These are phyloP conservation scores for Coprinopsis cinerea DNA, from an alignment of 768 basidiomycete species.

Conservation along the genomic window DNA sequence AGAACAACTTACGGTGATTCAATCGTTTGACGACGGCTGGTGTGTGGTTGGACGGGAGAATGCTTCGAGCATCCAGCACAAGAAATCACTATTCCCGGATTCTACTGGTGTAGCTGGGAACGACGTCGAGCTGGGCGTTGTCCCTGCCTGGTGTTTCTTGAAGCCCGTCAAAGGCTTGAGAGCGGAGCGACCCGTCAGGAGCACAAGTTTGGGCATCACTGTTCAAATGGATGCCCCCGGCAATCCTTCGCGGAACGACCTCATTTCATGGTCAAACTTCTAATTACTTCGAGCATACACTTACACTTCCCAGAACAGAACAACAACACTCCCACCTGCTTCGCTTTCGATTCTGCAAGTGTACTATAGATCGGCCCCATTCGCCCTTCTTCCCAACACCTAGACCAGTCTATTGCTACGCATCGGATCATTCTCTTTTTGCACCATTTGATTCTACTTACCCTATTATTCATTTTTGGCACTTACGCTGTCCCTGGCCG, in stretches of 20 bases:
- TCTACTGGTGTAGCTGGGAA: conserved; percentile 17
- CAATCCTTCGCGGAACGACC: conserved; percentile 37
- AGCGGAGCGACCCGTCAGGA: conserved; percentile 60
- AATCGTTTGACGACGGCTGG: conserved; percentile 77
- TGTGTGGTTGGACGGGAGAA: conserved; percentile 60
- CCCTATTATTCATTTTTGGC: too few species aligned
- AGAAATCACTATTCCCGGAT: conserved; percentile 36
- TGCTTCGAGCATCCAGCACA: conserved; percentile 21
- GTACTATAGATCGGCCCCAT: too few species aligned
- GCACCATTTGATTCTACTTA: too few species aligned
- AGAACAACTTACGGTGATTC: conserved; percentile 56
- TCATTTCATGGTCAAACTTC: conserved; percentile 74
- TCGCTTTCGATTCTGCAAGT: background rate
- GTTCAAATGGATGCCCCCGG: conserved; percentile 42
- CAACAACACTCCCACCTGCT: too few species aligned
- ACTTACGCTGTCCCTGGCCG: too few species aligned
- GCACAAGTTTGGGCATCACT: conserved; percentile 56
- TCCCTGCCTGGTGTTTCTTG: conserved; percentile 75
- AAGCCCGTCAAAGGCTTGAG: conserved; percentile 54
- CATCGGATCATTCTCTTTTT: too few species aligned
- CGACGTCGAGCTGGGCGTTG: conserved; percentile 55
- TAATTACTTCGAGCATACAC: conserved; percentile 15
- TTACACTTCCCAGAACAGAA: background rate
- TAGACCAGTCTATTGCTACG: too few species aligned
- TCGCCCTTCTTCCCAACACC: too few species aligned